Base-by-base conservation (phyloP, 176 grass and related monocot genomes). In the Zea luxurians region DNA sequence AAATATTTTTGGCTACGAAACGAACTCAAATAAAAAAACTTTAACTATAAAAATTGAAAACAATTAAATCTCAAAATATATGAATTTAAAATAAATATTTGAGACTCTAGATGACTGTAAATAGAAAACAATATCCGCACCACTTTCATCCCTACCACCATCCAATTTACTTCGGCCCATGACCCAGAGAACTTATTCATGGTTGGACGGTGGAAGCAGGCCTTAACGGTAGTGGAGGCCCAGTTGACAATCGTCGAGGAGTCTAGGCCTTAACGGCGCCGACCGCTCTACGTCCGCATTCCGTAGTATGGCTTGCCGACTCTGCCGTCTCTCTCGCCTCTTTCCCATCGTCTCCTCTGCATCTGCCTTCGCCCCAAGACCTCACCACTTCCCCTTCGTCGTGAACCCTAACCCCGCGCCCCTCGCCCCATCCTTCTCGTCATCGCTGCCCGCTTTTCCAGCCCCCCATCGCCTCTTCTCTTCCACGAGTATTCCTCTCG, bases 271-370 rank as follows among this genome's bases (percentile, higher is more conserved):
- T 54, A 54, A 54, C 17, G 7, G 50, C 52, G 16, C 1, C 16
- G n/a, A n/a, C n/a, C n/a, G n/a, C n/a, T n/a, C n/a, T n/a, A n/a
- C 17, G 54, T 57, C 7, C 54, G 3, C 55, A 20, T n/a, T n/a
- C n/a, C n/a, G 46, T 13, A 50, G 18, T 2, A 90, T 90, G 88
- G 88, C 88, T 79, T 84, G 80, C 48, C 88, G 88, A 64, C 80
- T 90, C 0, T 58, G 75, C 76, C 80, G 70, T 80, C 88, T 83
- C 45, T 43, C 66, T 78, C 83, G 79, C 75, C 69, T 74, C 63
- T 68, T 85, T n/a, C 75, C 57, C 53, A 74, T 61, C 68, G 15
- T n/a, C 83, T 45, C 70, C 72, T 6, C 17, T 46, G 20, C 78
- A 3, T 70, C 42, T 75, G 43, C 64, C 55, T 34, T 15, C 62